Base-by-base conservation (phyloP, 1,284 basidiomycete genomes). In the Erythrobasidium hasegawianum region DNA sequence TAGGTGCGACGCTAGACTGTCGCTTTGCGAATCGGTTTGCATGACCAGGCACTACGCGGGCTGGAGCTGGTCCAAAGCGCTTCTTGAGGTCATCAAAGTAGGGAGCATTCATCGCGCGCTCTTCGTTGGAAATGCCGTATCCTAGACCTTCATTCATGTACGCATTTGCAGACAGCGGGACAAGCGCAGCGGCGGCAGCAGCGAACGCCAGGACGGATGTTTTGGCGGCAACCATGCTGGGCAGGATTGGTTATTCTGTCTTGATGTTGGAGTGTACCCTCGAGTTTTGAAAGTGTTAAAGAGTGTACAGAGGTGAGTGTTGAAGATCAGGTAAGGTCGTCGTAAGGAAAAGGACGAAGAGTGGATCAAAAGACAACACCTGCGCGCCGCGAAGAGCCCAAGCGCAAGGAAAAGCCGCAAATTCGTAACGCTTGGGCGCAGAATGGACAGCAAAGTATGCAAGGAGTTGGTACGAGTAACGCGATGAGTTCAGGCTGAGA, bases 121-220 rank as follows among this genome's bases (percentile, higher is more conserved):
- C 62, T 27, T 40, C 16, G 47, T 65, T 55, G 13, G 62, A 56
- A 33, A 65, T 33, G 62, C 52, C 55, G 18, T 57, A 65, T 27
- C 62, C 62, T 10, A 65, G 55, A 2, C 62, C 62, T 39, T 65
- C 56, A 47, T 65, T 55, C 8, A 38, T 45, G 29, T 65, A 54
- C 4, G 45, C 62, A 22, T 18, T 14, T 40, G 53, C 29, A 47
- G 45, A 47, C 13, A 2, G 41, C 22, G n/a, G 60, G 33, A 33
- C 54, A 2, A 38, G n/a, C 9, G 49, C 24, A 14, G 56, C 56
- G 10, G 62, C 56, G 4, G 56, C 47, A n/a, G 62, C 56, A 49
- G 55, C n/a, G 50, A 53, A 20, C 16, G 22, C 55, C n/a, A 47
- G 14, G 5, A 24, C 43, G 5, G 43, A n/a, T 47, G 43, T 24